Evolutionary conservation across 2,329 filamentous ascomycete genomes (phyloP), one percentile per base, ranked within the genome.

Genomic region (Didymella lethalis): DNA sequence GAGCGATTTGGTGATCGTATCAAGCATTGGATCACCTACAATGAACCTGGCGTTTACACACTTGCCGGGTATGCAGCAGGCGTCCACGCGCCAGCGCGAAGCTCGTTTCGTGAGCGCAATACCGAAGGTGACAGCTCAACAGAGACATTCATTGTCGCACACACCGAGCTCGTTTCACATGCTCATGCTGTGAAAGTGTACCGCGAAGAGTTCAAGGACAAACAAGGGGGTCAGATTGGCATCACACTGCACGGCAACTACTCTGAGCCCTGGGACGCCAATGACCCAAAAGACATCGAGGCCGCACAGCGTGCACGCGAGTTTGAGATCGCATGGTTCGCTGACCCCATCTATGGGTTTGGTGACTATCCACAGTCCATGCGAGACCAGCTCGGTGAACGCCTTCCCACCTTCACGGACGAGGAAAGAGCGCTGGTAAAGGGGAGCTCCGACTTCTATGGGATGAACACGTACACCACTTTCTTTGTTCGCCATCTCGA

Each of bases 381-480:
- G 78, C 70, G 78, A 1, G 56, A 48, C 4, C 63, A 65, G 29
- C 55, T 80, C 0, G 78, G 76, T 7, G 74, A 77, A 38, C 64
- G 77, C 12, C 65, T 80, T 10, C 78, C 77, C 0, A 59, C 57
- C 0, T 80, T 80, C 50, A 80, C 78, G 0, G 68, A 71, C 14
- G 77, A 79, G 54, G 78, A 80, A 62, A 75, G 73, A 54, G 69
- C 60, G n/a, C 66, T 80, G 7, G 67, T 80, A 5, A 70, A 47
- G 34, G 61, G 61, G 6, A 62, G 58, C 34, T 50, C 47, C 5
- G 63, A 65, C 16, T 73, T 74, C 25, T 80, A 80, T 49, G 79
- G 78, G 29, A 80, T 80, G 76, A 80, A 81, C 63, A 79, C 77
- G 14, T 81, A 81, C 65, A 78, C 77, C 0, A 73, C 77, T 0